These are phyloP conservation scores for Nowakowskiella sp. DNA, from an alignment of 192 early-diverging fungal genomes.

Conservation along the genomic window DNA sequence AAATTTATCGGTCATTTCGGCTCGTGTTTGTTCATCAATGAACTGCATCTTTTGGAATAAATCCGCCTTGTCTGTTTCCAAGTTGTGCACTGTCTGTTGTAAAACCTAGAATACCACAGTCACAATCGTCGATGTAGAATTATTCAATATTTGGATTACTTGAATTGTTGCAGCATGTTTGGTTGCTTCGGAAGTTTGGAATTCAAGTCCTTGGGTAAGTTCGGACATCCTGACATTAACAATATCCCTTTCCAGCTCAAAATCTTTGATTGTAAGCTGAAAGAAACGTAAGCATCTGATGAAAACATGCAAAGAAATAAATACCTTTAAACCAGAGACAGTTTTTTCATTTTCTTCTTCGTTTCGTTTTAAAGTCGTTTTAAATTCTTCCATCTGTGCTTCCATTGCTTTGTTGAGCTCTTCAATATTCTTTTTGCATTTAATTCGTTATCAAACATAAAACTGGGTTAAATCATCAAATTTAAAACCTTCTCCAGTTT, in stretches of 20 bases:
- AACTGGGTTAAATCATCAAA: too few species aligned
- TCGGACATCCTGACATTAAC: background rate
- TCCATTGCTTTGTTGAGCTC: background rate
- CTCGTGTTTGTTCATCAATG: conserved; percentile 36
- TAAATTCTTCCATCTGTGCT: background rate
- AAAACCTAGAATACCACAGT: conserved; percentile 11
- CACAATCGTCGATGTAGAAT: background rate
- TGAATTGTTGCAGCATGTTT: conserved; percentile 16
- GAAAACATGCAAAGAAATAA: too few species aligned
- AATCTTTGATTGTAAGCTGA: background rate
- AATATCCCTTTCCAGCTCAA: conserved; percentile 9
- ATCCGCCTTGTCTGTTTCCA: conserved; percentile 44
- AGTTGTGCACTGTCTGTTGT: conserved; percentile 14
- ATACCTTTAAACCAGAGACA: too few species aligned
- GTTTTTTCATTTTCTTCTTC: conserved; percentile 4
- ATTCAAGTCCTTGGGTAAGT: background rate
- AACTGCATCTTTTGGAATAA: conserved; percentile 45
- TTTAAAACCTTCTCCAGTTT: too few species aligned
- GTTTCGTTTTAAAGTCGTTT: conserved; percentile 11
- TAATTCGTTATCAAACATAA: too few species aligned
- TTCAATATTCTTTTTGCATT: too few species aligned
- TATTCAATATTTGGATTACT: conserved; percentile 6
- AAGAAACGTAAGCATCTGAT: too few species aligned
- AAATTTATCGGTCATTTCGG: conserved; percentile 33
- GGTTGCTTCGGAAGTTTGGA: too few species aligned